phyloP scores from a whole-genome alignment of 306 rosid genomes.

The Morella rubra region DNA sequence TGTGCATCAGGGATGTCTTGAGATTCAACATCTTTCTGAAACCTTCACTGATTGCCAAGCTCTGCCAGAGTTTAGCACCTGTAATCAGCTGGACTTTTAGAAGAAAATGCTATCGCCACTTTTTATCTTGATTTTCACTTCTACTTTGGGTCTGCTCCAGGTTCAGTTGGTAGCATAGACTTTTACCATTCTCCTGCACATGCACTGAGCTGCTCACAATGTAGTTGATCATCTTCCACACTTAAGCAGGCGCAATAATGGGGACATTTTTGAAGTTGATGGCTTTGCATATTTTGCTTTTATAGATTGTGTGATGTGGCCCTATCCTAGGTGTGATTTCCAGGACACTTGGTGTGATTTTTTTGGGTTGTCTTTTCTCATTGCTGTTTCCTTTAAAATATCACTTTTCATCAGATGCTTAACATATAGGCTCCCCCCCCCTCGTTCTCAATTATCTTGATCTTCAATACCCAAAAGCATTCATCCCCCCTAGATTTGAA shows the following conservation, averaged over 20 bases:
- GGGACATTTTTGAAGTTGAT: no score
- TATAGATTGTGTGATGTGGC: no score
- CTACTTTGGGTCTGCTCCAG: not conserved
- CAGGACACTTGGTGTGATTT: no score
- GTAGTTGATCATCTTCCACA: slow-evolving; percentile 15
- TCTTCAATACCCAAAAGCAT: no score
- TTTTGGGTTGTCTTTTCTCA: no score
- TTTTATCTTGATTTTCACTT: not conserved
- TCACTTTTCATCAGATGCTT: no score
- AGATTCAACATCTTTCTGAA: not conserved
- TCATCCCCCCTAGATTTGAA: no score
- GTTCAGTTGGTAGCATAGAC: not conserved
- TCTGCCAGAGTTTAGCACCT: not conserved
- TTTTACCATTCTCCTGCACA: not conserved
- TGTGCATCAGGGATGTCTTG: not conserved
- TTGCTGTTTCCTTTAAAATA: no score
- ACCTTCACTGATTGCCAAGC: slow-evolving; percentile 1
- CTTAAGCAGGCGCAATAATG: not conserved
- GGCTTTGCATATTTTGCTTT: no score
- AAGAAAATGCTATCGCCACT: not conserved
- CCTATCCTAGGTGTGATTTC: no score
- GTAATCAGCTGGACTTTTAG: not conserved
- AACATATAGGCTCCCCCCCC: no score
- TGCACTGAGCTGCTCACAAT: not conserved
- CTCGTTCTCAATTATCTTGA: no score